Evolutionary conservation across 1,284 basidiomycete species (phyloP), one percentile per base, ranked within the genome.

Genomic region (Hemileccinum hortonii): DNA sequence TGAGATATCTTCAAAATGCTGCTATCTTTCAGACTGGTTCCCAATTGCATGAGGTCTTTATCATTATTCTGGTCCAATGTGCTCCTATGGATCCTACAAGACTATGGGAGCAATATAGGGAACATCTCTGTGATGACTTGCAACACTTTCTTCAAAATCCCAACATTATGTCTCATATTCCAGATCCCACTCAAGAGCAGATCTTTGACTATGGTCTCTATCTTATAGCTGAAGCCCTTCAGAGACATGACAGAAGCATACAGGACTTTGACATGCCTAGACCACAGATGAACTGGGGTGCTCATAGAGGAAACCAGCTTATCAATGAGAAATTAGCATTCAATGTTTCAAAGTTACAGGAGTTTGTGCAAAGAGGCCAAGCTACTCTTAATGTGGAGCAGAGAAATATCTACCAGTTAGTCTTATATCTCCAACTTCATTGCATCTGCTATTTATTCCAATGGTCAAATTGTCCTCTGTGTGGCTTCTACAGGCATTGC

Each of bases 321-420:
- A 71, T 79, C 49, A 61, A 58, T 2, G 72, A 77, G 40, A 73
- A 78, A 44, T 60, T 64, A 2, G 56, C 62, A 35, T 78, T 74
- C 48, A 49, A 76, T 56, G 44, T 10, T 0, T 57, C 58, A 1
- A 41, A 56, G 2, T 56, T 71, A 44, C 49, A 30, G 9, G 36
- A 19, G 1, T 22, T 52, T 10, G 63, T 63, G 22, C 47, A 60
- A 40, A 7, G 62, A 24, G 45, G 35, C 14, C n/a, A 49, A 0
- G 11, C 26, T 16, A 46, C 39, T 7, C 29, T 56, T 3, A 53
- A 49, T 47, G 16, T 3, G 0, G 38, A 49, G 24, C 54, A 55
- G 29, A 45, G 33, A n/a, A 24, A 24, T n/a, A n/a, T n/a, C n/a
- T n/a, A n/a, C n/a, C n/a, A n/a, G n/a, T n/a, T n/a, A n/a, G n/a